These are phyloP conservation scores for Pleodorina starrii DNA, from an alignment of 139 green algal species.

Conservation along the genomic window DNA sequence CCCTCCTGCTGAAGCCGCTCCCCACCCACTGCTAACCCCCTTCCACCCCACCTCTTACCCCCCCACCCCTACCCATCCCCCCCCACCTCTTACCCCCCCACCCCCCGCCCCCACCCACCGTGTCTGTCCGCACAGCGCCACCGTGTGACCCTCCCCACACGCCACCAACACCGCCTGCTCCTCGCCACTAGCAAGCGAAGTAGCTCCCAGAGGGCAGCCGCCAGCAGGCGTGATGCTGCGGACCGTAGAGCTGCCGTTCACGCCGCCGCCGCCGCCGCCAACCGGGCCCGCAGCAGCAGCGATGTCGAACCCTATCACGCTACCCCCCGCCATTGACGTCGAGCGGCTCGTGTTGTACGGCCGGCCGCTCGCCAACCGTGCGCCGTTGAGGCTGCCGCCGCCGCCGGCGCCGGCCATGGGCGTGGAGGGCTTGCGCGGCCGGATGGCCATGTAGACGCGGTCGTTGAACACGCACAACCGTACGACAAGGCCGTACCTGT, in stretches of 20 bases:
- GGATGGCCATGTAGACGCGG: neutral
- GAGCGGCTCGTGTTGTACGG: neutral
- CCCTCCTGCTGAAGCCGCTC: no score
- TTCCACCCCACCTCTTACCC: no score
- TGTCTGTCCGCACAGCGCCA: conserved; percentile 38
- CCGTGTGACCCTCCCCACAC: conserved; percentile 29
- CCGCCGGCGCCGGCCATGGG: neutral
- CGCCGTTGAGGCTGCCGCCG: no score
- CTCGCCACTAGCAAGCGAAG: neutral
- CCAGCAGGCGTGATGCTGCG: neutral
- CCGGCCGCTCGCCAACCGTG: neutral
- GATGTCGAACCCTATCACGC: neutral
- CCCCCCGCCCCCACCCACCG: no score
- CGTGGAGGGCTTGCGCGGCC: neutral
- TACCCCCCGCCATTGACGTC: neutral
- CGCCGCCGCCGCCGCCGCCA: neutral
- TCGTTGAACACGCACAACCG: conserved; percentile 12
- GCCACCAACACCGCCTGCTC: conserved; percentile 37
- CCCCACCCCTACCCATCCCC: no score
- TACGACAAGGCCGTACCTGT: neutral
- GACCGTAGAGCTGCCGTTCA: neutral
- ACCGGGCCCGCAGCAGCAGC: neutral
- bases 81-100: no score
- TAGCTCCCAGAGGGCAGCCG: neutral
- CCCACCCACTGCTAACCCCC: no score